Base-by-base conservation (phyloP, 1,139 yeast species). In the Geotrichum reessii region DNA sequence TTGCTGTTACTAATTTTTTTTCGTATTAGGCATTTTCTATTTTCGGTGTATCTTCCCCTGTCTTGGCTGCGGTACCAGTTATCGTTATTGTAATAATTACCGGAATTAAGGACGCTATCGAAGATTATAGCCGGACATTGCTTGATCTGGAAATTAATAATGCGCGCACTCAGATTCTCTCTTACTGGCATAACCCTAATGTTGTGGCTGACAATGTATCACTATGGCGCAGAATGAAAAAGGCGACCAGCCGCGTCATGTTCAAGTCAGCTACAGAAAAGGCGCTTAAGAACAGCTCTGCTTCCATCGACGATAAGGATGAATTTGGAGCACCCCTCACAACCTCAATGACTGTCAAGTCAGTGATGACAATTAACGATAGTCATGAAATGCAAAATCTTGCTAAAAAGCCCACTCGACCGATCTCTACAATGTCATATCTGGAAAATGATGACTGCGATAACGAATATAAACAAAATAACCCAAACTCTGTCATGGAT, bases 41-140 rank as follows among this genome's bases (percentile, higher is more conserved):
- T 59, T 93, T 93, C 72, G 99, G 99, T 65, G 97, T 92, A 40
- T 83, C 87, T 22, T 84, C 82, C 62, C 97, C 98, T 0, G 97
- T 91, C 1, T 75, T 93, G 65, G 87, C 95, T 6, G 92, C 96
- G 1, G 97, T 91, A 49, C 99, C 99, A 1, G 82, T 93, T 71
- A 88, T 92, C 73, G 97, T 90, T 56, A 92, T 93, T 76, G 96
- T 93, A 47, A 76, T 81, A 59, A 81, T 93, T 60, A 93, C 99
- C 1, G 97, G 95, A 19, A 75, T 88, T 62, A 92, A 92, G 71
- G 99, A 93, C 74, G 97, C 96, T 0, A 78, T 93, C 63, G 99
- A 93, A 73, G 99, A 93, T 74, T 92, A 90, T 60, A 82, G 95
- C 66, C 82, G 99, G 71, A 85, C 90, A 0, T 74, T 81, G 2